Base-by-base conservation (phyloP, 257 asterid species). In the Solanum tacnaense region DNA sequence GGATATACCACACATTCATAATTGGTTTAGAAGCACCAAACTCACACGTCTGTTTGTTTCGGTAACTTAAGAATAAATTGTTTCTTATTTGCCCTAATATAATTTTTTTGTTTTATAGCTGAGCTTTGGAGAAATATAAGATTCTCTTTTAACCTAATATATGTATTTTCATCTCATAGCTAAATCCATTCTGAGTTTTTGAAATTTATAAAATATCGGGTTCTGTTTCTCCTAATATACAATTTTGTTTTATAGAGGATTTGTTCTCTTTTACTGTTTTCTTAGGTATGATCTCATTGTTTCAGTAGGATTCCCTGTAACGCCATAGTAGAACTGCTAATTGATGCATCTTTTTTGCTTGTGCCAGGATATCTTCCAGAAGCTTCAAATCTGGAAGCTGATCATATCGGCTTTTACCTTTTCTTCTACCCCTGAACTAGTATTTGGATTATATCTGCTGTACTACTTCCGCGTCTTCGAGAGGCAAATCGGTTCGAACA, bases 381-480 rank as follows among this genome's bases (percentile, higher is more conserved):
- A 93, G 91, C 93, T 96, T 88, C 98, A 97, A 88, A 87, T 97
- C 87, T 96, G 99, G 99, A 97, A 95, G 95, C 96, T 97, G 91
- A 87, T 97, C 87, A 93, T 94, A 52, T 96, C 99, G 9, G 93
- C 92, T 92, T 95, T 96, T 84, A 95, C 98, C 88, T 97, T 97
- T 89, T 93, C 98, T 71, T 96, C 99, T 36, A 95, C 99, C 36
- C 99, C 99, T 31, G 99, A 97, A 89, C 95, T 97, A 52, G 68
- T 97, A 71, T 97, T 97, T 91, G 99, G 99, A 88, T 85, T 91
- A 76, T 97, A 94, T 94, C 95, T 97, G 87, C 92, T 97, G 86
- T 97, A 97, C 92, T 97, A 97, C 94, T 97, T 97, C 88, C 99
- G 99, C 75, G 95, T 97, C 88, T 97, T 97, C 89, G 99, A 97